A percentile compares a stretch with the other conserved stretches of the same genome.
Conservation (phyloP, 2,329 filamentous ascomycete species). For the Epichloe uncinata region DNA sequence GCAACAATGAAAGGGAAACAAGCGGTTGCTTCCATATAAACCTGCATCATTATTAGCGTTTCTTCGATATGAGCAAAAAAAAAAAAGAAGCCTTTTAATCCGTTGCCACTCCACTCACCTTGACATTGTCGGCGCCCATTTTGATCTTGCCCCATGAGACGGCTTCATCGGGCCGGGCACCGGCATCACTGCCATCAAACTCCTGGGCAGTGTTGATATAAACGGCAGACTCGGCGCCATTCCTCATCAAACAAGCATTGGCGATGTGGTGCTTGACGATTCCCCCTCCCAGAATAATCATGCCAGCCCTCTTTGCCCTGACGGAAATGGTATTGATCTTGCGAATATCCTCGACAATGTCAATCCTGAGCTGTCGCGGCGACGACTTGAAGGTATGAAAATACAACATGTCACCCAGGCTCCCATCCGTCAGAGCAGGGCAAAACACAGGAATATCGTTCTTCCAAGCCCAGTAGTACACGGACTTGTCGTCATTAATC, state of each 20-base stretch:
- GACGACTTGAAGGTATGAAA: slow-evolving; percentile 93
- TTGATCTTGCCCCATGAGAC: slow-evolving; percentile 99
- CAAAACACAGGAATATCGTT: slow-evolving; percentile 97
- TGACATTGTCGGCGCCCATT: slow-evolving; percentile 72
- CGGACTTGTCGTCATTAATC: slow-evolving; percentile 82
- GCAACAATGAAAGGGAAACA: slow-evolving; percentile 55
- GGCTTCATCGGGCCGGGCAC: slow-evolving; percentile 87
- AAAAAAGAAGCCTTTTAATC: not conserved
- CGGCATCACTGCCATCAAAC: slow-evolving; percentile 94
- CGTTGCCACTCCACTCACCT: slow-evolving; percentile 40
- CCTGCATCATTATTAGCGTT: slow-evolving; percentile 23
- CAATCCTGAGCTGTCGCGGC: slow-evolving; percentile 67
- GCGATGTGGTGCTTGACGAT: slow-evolving; percentile 98
- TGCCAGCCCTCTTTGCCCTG: slow-evolving; percentile 73
- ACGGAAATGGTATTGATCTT: slow-evolving; percentile 87
- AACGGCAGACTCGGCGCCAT: slow-evolving; percentile 90
- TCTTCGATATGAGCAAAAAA: not conserved
- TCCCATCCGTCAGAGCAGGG: slow-evolving; percentile 88
- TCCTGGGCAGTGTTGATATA: slow-evolving; percentile 97
- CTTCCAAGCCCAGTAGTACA: slow-evolving; percentile 96
- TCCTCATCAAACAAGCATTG: slow-evolving; percentile 94
- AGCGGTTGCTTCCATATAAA: slow-evolving; percentile 50
- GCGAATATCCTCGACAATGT: slow-evolving; percentile 89
- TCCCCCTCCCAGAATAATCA: slow-evolving; percentile 90
- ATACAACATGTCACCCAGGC: slow-evolving; percentile 94